Evolutionary conservation across 495 filamentous ascomycete genomes (phyloP).

Genomic region (Aspergillus cristatus): DNA sequence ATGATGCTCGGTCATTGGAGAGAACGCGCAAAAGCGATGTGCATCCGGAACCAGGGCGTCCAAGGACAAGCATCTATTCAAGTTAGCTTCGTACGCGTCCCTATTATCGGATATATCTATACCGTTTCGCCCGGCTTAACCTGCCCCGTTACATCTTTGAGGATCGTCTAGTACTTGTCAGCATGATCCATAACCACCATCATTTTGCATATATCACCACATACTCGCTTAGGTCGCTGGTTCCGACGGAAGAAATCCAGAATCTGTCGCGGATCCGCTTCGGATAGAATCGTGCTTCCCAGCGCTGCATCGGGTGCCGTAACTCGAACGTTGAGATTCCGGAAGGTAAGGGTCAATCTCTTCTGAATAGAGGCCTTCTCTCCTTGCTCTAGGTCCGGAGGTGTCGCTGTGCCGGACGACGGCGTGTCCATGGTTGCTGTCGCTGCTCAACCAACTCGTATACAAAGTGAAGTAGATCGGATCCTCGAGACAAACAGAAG

Average conservation of each 20-base stretch:
- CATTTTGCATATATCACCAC: background rate
- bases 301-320: slow-evolving; percentile 32
- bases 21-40: slow-evolving; percentile 32
- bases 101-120: background rate
- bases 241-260: slow-evolving; percentile 10
- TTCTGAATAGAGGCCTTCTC: slow-evolving; percentile 14
- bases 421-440: slow-evolving; percentile 20
- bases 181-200: background rate
- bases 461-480: too few relatives aligned
- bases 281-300: slow-evolving; percentile 27
- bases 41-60: slow-evolving; percentile 36
- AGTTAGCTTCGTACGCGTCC: slow-evolving; percentile 3
- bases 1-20: slow-evolving; percentile 28
- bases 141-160: slow-evolving; percentile 29
- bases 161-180: slow-evolving; percentile 20
- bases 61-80: slow-evolving; percentile 30
- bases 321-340: slow-evolving; percentile 26
- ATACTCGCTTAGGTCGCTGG: slow-evolving; percentile 22
- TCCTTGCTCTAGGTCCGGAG: slow-evolving; percentile 20
- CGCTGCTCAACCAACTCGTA: too few relatives aligned
- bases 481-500: too few relatives aligned
- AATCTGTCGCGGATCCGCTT: slow-evolving; percentile 25
- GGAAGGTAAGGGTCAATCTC: slow-evolving; percentile 29
- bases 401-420: slow-evolving; percentile 20
- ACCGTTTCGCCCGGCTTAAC: slow-evolving; percentile 35